Evolutionary conservation across 1,284 basidiomycete species (phyloP), one percentile per base, ranked within the genome.

Genomic region (Fomitopsis schrenkii): DNA sequence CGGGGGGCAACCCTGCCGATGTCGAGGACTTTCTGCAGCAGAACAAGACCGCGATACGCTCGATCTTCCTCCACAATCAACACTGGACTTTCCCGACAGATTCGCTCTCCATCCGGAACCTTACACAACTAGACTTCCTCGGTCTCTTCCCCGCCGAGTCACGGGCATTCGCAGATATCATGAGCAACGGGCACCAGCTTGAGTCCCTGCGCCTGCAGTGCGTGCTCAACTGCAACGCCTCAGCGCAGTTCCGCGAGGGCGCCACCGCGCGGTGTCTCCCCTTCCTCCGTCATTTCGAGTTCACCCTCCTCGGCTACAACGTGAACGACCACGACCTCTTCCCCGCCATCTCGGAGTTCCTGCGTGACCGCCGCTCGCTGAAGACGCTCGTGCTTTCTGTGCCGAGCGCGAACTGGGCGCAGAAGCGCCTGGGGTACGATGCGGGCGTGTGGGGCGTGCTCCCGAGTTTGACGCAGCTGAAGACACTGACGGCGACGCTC

Each of bases 391-490:
- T 80, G 55, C 76, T 89, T 1, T 77, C 80, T 10, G 80, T 84
- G 9, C 78, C 80, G 14, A 75, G 77, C n/a, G 76, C 80, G 22
- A 78, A 80, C 53, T 73, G 69, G 62, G 74, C 77, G 46, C 79
- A 83, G 63, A 74, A 76, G 59, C 75, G 79, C 12, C 77, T 86
- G 12, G 87, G 88, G 22, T 89, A 87, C 64, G 85, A 88, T 64
- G 85, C 87, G 0, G 80, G 83, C 0, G 78, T 85, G 7, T 88
- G 87, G 86, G 87, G 88, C 14, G 82, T 89, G n/a, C 75, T 90
- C 14, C 87, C 88, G 0, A 79, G 79, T 4, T 70, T 90, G 35
- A 73, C 74, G 12, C 76, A 75, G 17, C 70, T 90, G 59, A 78
- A 72, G 28, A 80, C 77, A 54, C 68, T 90, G 57, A 79, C 77